Evolutionary conservation across 2,329 filamentous ascomycete species (phyloP).

Genomic region (Lasiodiplodia theobromae): DNA sequence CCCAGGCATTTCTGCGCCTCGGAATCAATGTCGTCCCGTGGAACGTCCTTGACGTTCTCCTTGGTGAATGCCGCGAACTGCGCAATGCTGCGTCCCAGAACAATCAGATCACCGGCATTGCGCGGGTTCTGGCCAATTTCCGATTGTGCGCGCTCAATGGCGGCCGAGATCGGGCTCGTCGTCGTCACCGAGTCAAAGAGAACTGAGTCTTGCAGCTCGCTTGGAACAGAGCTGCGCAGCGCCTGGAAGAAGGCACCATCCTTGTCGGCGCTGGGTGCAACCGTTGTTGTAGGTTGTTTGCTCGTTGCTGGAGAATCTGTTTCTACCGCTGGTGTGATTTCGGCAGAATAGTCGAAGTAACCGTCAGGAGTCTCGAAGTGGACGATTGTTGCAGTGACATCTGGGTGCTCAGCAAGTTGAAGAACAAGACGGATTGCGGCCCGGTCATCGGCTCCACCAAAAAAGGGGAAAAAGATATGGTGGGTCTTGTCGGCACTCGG

Average conservation of each 20-base stretch:
- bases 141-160: conserved; percentile 61
- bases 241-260: conserved; percentile 65
- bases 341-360: conserved; percentile 17
- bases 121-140: conserved; percentile 67
- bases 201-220: conserved; percentile 60
- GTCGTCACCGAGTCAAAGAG: conserved; percentile 62
- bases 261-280: conserved; percentile 42
- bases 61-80: conserved; percentile 20
- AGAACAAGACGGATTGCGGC: conserved; percentile 81
- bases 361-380: conserved; percentile 55
- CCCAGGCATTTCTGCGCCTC: conserved; percentile 61
- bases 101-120: conserved; percentile 75
- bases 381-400: conserved; percentile 79
- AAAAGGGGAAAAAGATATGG: conserved; percentile 86
- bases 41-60: conserved; percentile 33
- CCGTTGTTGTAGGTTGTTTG: conserved; percentile 27
- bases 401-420: conserved; percentile 80
- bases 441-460: conserved; percentile 83
- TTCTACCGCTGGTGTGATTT: conserved; percentile 21
- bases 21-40: conserved; percentile 40
- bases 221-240: conserved; percentile 63
- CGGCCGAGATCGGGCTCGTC: conserved; percentile 48
- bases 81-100: conserved; percentile 64
- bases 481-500: conserved; percentile 74
- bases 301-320: conserved; percentile 27